phyloP scores from a whole-genome alignment of 2,329 filamentous ascomycete genomes.

The Fusarium neocosmosporiellum region DNA sequence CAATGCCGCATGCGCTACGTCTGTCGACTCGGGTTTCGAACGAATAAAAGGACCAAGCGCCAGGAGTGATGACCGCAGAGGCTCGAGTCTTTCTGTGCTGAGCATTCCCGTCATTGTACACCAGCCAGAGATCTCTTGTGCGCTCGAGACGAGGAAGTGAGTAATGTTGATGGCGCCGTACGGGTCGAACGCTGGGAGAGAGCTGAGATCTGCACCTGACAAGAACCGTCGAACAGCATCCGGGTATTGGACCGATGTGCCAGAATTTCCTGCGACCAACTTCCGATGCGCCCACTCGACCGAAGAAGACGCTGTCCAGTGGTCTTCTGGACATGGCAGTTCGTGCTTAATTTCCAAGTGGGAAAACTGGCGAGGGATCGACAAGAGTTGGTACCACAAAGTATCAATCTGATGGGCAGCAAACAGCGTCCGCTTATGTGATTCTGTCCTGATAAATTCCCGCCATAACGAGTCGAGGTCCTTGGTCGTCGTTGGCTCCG shows the following conservation, averaged over 20 bases:
- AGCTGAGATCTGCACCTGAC: constrained; percentile 41
- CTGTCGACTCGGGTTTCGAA: constrained; percentile 14
- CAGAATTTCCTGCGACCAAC: constrained; percentile 28
- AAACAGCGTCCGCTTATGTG: constrained; percentile 55
- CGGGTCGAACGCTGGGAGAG: constrained; percentile 51
- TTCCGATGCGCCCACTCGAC: constrained; percentile 49
- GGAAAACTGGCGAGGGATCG: constrained; percentile 49
- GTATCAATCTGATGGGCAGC: constrained; percentile 57
- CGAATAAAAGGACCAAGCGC: constrained; percentile 40
- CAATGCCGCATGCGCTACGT: constrained; percentile 24
- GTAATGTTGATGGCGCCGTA: constrained; percentile 56
- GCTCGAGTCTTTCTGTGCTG: constrained; percentile 52
- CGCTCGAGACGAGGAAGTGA: constrained; percentile 55
- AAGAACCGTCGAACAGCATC: constrained; percentile 45
- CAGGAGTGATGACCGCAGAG: constrained; percentile 49
- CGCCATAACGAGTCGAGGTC: constrained; percentile 48
- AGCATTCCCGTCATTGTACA: constrained; percentile 56
- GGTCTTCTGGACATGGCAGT: constrained; percentile 52
- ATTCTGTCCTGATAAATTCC: constrained; percentile 51
- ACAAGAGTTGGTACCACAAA: constrained; percentile 57
- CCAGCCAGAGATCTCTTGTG: constrained; percentile 56
- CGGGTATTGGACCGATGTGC: constrained; percentile 10
- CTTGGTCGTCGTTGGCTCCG: constrained; percentile 23
- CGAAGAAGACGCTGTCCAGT: constrained; percentile 52
- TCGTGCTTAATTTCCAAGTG: constrained; percentile 58